Conservation (phyloP, 495 filamentous ascomycete genomes). For the Aspergillus saccharolyticus region DNA sequence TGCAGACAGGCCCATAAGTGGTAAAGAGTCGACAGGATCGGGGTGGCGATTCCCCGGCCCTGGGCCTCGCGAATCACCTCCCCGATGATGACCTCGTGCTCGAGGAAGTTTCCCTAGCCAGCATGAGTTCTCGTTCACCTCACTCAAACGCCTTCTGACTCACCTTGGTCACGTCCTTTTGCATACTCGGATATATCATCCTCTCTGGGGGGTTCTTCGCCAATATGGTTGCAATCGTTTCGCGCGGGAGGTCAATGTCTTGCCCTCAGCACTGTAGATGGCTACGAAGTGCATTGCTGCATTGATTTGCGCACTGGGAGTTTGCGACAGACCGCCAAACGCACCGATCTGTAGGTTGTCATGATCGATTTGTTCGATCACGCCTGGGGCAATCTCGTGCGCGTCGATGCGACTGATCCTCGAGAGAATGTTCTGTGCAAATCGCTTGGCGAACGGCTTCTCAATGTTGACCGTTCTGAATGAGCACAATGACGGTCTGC, state of each 20-base stretch:
- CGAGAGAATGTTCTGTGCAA: slow-evolving; percentile 49
- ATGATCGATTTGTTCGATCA: slow-evolving; percentile 41
- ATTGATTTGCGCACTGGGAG: slow-evolving; percentile 4
- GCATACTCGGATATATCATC: slow-evolving; percentile 43
- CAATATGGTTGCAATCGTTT: slow-evolving; percentile 21
- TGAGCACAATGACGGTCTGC: slow-evolving; percentile 50
- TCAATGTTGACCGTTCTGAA: slow-evolving; percentile 65
- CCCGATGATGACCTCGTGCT: slow-evolving; percentile 49
- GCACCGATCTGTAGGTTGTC: slow-evolving; percentile 41
- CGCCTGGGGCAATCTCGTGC: slow-evolving; percentile 39
- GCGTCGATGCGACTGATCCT: slow-evolving; percentile 50
- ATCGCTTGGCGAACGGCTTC: slow-evolving; percentile 35
- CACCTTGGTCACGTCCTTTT: slow-evolving; percentile 38
- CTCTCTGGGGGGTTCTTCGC: slow-evolving; percentile 24
- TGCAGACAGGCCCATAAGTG: slow-evolving; percentile 2
- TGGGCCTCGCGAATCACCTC: slow-evolving; percentile 45
- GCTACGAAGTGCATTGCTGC: slow-evolving; percentile 34
- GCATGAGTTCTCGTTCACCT: not conserved
- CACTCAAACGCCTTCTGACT: not conserved
- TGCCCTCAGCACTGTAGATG: slow-evolving; percentile 33
- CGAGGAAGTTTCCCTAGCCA: slow-evolving; percentile 44
- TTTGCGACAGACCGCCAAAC: slow-evolving; percentile 33
- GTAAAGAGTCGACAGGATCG: slow-evolving; percentile 6
- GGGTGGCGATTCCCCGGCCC: not conserved
- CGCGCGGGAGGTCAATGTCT: slow-evolving; percentile 15